Evolutionary conservation across 2,329 filamentous ascomycete species (phyloP).

Genomic region (Exophiala calicioides): DNA sequence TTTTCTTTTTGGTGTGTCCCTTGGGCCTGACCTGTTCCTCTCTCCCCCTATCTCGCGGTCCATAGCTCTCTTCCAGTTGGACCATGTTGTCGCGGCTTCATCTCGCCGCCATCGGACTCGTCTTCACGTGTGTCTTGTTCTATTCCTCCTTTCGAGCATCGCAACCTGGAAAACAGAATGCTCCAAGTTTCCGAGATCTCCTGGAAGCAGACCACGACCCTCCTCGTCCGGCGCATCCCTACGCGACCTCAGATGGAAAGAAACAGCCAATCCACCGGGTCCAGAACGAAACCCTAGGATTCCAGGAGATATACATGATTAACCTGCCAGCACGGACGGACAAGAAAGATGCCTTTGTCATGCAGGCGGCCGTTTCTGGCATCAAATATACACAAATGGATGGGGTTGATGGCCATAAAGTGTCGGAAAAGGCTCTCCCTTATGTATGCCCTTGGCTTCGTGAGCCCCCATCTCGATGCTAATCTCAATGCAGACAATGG

Average conservation of each 20-base stretch:
- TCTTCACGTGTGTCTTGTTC: constrained; percentile 13
- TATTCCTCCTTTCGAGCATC: constrained; percentile 10
- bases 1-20: too few species aligned
- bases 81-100: constrained; percentile 6
- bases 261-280: constrained; percentile 9
- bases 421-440: constrained; percentile 27
- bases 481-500: constrained; percentile 24
- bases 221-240: neutral
- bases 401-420: constrained; percentile 23
- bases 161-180: constrained; percentile 2
- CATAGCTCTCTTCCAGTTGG: neutral
- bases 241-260: constrained; percentile 1
- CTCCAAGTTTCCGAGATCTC: constrained; percentile 1
- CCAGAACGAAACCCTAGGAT: constrained; percentile 27
- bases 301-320: constrained; percentile 49
- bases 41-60: too few species aligned
- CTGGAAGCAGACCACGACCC: neutral
- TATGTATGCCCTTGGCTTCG: constrained; percentile 12
- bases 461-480: neutral
- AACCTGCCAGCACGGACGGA: constrained; percentile 51
- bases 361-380: constrained; percentile 45
- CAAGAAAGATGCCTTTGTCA: constrained; percentile 51
- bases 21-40: too few species aligned
- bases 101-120: constrained; percentile 9
- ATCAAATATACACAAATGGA: constrained; percentile 25